A percentile compares a stretch with the other conserved stretches of the same genome.
Conservation (phyloP, 202 grass and related monocot genomes). For the Saccharum hybrid region DNA sequence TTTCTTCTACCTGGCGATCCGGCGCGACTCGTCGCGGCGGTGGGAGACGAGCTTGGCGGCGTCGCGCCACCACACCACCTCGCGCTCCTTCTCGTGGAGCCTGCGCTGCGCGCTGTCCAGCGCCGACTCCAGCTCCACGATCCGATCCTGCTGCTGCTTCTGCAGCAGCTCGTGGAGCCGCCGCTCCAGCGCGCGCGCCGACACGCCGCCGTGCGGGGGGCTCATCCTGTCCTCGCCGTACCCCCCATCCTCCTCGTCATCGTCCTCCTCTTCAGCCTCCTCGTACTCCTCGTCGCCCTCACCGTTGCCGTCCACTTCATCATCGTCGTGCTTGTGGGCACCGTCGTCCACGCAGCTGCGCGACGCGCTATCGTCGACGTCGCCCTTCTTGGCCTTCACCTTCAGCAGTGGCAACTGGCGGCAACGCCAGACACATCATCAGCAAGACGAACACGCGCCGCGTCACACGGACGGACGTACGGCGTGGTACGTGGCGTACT, state of each 20-base stretch:
- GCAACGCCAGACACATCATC: background rate
- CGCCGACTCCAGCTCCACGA: conserved; percentile 82
- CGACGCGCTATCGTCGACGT: conserved; percentile 12
- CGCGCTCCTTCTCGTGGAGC: conserved; percentile 84
- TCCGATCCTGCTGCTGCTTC: conserved; percentile 83
- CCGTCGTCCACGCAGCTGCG: conserved; percentile 39
- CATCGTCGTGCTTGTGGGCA: no score
- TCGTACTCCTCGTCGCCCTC: background rate
- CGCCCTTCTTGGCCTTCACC: conserved; percentile 38
- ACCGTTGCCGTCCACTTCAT: background rate
- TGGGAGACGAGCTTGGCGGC: conserved; percentile 86
- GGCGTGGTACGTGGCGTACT: conserved; percentile 1
- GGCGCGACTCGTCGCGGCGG: conserved; percentile 66
- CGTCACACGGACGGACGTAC: background rate
- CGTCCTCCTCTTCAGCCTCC: background rate
- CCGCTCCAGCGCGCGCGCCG: conserved; percentile 72
- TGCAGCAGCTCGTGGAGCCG: conserved; percentile 82
- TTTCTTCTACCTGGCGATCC: background rate
- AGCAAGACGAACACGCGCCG: background rate
- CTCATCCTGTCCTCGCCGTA: conserved; percentile 28
- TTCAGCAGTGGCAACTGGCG: conserved; percentile 35
- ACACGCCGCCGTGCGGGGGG: conserved; percentile 59
- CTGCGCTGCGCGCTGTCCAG: conserved; percentile 64
- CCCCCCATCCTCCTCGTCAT: conserved; percentile 5
- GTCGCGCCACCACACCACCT: conserved; percentile 95